Evolutionary conservation across 140 eudicot species (phyloP), one percentile per base, ranked within the genome.

Genomic region (Bidens hawaiensis): DNA sequence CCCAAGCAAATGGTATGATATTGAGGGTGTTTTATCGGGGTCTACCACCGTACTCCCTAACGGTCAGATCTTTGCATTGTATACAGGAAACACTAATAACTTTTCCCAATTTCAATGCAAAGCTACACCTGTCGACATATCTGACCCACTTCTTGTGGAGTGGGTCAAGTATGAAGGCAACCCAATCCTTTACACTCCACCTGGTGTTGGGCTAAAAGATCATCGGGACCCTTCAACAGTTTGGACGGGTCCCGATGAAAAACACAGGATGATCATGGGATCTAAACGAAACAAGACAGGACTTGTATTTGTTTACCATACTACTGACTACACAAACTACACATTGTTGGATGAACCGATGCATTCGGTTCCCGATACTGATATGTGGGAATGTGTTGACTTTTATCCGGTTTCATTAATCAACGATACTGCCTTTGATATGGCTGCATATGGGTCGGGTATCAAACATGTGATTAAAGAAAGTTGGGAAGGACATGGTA

Each of bases 361-460:
- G 68, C 87, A 81, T 17, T 63, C 75, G 27, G 87, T 81, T 16
- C 75, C 69, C 24, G 69, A 70, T 46, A 81, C 83, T 6, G 83
- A 81, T 40, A 81, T 81, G 87, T 81, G 87, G 87, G 87, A 81
- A 65, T 81, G 87, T 33, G 83, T 69, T 17, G 87, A 81, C 69
- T 70, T 81, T 40, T 81, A 73, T 55, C 87, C 87, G 1, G 65
- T 81, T 23, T 77, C 87, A 14, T 45, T 66, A 15, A 43, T 33
- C 0, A 78, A 53, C 15, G 60, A 65, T 51, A 73, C 63, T 4
- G 87, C 80, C 9, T 43, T 81, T 67, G 83, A 81, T 67, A 64
- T 76, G 17, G 71, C 87, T 22, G 64, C 64, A 4, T 51, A 59
- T 48, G 87, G 83, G 15, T 53, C 66, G 1, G 80, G 65, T 18